Evolutionary conservation across 2,329 filamentous ascomycete species (phyloP), one percentile per base, ranked within the genome.

Genomic region (Aspergillus tamarii): DNA sequence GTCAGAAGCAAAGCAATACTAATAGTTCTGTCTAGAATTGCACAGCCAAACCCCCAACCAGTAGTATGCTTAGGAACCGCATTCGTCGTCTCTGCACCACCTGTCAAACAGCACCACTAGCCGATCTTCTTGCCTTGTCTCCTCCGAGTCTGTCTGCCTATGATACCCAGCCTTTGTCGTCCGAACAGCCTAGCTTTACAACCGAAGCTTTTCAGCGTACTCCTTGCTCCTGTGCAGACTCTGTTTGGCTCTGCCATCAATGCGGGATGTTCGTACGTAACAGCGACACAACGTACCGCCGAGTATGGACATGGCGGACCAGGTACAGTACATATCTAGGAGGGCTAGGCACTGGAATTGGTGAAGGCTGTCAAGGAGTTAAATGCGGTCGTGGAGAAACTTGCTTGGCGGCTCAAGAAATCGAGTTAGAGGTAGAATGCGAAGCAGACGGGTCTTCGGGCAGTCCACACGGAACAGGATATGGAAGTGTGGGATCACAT

Each of bases 291-390:
- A 86, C 83, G 16, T 89, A 90, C 72, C 76, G 83, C 50, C 83
- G 85, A 4, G 92, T 94, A 60, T 97, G 94, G 93, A 91, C 88
- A 66, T 97, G 94, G 94, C 89, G 94, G 57, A 92, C 88, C 46
- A 88, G 92, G 28, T 97, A 97, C 76, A 90, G 89, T 43, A 84
- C 84, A 19, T 91, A 92, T 68, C 88, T 92, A 0, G 90, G 94
- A 23, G 92, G 92, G 2, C 84, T 96, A 0, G 93, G 93, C 28
- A 94, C 91, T 0, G 94, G 94, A 6, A 92, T 96, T 34, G 93
- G 93, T 50, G 92, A 96, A 70, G 93, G 93, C 36, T 89, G 93
- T 72, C 90, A 94, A 70, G 94, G 93, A 34, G 93, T 97, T 16
- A 89, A 92, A 67, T 98, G 94, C 74, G 94, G 93, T 0, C 88